Evolutionary conservation across 2,329 filamentous ascomycete species (phyloP), one percentile per base, ranked within the genome.

Genomic region (Tolypocladium ophioglossoides): DNA sequence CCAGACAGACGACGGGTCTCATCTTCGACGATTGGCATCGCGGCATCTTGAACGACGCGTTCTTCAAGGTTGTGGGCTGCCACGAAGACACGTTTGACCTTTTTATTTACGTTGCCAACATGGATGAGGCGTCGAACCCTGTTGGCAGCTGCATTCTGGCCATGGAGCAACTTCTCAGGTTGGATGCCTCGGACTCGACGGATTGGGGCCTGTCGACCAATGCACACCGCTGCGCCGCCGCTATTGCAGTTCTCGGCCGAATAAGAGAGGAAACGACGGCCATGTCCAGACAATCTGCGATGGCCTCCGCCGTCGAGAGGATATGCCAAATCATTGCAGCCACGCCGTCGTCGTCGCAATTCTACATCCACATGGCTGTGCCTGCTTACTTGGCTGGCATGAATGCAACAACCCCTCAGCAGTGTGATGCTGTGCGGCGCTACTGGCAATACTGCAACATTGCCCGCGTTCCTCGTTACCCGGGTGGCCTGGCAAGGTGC

Each of bases 11-110:
- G 2, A 52, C 55, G 16, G 55, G 58, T 4, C 55, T 66, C 5
- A 70, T 73, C 22, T 74, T 74, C 51, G 68, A 72, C 24, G 66
- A 69, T 57, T 74, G 71, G 71, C 71, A 74, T 56, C 70, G 69
- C 8, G 60, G 65, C 11, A 63, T 65, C 2, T 51, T 74, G 0
- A 61, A 63, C 1, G 60, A 65, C 20, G 56, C 52, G 1, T 73
- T 74, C 35, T 71, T 73, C 22, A 59, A 61, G 4, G 64, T 63
- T 2, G 68, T 74, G 0, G 72, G 72, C 1, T 72, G 71, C 52
- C 67, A 68, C 0, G 46, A 63, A 1, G 70, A 73, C 35, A 67
- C 68, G 0, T 73, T 72, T 34, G 60, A 66, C n/a, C 56, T 72
- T 0, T 70, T 70, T 20, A 65, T 70, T 0, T 55, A 65, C 1